A percentile compares a stretch with the other conserved stretches of the same genome.
Conservation (phyloP, 2,329 filamentous ascomycete genomes). For the Cytospora chrysosperma region DNA sequence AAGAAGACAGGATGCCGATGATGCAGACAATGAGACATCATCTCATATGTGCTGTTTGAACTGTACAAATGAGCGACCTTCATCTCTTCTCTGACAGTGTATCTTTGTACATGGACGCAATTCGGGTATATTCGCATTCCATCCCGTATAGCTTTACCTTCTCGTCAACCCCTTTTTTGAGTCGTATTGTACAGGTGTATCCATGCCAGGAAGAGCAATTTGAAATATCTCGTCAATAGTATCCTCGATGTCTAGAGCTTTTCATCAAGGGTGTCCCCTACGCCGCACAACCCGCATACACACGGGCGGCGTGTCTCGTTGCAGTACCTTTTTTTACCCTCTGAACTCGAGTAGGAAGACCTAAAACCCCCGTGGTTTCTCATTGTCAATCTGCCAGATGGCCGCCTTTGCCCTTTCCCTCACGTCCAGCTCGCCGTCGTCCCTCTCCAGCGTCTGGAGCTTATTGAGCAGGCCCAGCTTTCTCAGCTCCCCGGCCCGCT, state of each 20-base stretch:
- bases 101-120: background rate
- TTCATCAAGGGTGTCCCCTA: background rate
- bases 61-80: background rate
- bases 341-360: background rate
- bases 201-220: background rate
- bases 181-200: slow-evolving; percentile 3
- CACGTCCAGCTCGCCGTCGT: slow-evolving; percentile 78
- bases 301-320: background rate
- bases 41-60: background rate
- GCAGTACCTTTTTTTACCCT: background rate
- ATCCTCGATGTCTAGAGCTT: background rate
- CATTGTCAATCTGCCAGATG: slow-evolving; percentile 67
- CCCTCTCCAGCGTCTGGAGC: slow-evolving; percentile 58
- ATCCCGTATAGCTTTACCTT: slow-evolving; percentile 1
- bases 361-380: slow-evolving; percentile 34
- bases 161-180: background rate
- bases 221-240: background rate
- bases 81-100: background rate
- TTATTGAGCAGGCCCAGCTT: slow-evolving; percentile 69
- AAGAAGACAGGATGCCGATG: background rate
- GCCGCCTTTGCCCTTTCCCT: slow-evolving; percentile 81
- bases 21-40: background rate
- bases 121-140: slow-evolving; percentile 10
- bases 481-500: slow-evolving; percentile 67
- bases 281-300: background rate